phyloP scores from a whole-genome alignment of 768 basidiomycete genomes.

The Boletus pseudopeckii region DNA sequence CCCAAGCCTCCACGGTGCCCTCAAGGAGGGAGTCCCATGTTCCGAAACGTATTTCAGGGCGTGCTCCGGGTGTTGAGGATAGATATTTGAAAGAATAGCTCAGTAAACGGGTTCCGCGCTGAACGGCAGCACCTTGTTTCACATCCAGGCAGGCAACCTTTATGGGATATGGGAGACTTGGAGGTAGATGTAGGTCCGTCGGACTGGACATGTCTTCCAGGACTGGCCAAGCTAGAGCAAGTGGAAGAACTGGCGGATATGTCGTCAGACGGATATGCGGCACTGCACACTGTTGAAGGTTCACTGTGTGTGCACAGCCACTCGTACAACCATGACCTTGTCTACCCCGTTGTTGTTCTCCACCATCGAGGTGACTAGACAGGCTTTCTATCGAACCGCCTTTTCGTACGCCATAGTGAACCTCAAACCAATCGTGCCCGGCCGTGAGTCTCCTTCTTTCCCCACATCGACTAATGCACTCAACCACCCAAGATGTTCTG shows the following conservation, averaged over 20 bases:
- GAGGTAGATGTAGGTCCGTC: conserved; percentile 75
- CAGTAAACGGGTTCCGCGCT: conserved; percentile 74
- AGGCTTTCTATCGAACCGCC: conserved; percentile 66
- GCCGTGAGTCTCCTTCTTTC: conserved; percentile 60
- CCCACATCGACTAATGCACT: neutral
- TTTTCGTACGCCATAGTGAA: conserved; percentile 88
- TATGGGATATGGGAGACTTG: conserved; percentile 82
- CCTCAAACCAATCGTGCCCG: conserved; percentile 90
- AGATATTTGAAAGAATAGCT: conserved; percentile 77
- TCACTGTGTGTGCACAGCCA: too few species aligned
- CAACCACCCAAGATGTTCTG: conserved; percentile 50
- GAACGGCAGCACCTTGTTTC: conserved; percentile 41
- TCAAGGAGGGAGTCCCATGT: conserved; percentile 90
- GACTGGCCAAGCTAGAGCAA: neutral
- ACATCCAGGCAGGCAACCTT: conserved; percentile 70
- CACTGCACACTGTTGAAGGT: too few species aligned
- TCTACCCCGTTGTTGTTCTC: conserved; percentile 57
- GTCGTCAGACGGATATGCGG: conserved; percentile 7
- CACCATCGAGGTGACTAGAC: conserved; percentile 73
- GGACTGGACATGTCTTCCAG: conserved; percentile 47
- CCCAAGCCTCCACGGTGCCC: conserved; percentile 74
- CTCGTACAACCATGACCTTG: too few species aligned
- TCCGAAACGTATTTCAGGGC: conserved; percentile 72
- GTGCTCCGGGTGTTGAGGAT: conserved; percentile 41
- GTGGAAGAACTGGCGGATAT: conserved; percentile 5